Conservation (phyloP, 2,329 filamentous ascomycete species). For the Aphanoascus verrucosus region DNA sequence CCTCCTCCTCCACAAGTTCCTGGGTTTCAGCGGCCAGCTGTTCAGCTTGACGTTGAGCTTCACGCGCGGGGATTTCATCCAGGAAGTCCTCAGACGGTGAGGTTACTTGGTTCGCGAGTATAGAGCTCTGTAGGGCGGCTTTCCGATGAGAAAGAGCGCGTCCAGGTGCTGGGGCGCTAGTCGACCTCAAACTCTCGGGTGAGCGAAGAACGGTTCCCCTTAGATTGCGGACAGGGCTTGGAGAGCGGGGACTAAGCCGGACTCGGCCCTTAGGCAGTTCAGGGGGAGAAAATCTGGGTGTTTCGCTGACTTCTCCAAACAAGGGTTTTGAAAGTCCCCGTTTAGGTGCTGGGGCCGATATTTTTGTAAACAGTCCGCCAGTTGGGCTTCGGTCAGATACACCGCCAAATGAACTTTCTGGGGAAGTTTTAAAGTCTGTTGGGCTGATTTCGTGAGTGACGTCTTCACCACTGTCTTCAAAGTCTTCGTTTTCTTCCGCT, state of each 20-base stretch:
- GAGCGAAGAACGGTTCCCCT: constrained; percentile 24
- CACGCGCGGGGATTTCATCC: constrained; percentile 23
- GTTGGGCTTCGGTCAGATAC: constrained; percentile 28
- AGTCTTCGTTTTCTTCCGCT: constrained; percentile 27
- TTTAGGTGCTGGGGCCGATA: constrained; percentile 24
- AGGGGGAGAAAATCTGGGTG: constrained; percentile 29
- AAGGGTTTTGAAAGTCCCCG: constrained; percentile 25
- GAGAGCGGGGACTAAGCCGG: constrained; percentile 31
- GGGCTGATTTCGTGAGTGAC: constrained; percentile 33
- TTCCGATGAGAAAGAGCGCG: constrained; percentile 34
- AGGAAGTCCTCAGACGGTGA: constrained; percentile 19
- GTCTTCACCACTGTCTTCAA: constrained; percentile 39
- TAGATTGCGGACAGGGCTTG: constrained; percentile 35
- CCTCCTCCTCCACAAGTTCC: constrained; percentile 38
- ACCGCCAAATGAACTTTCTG: constrained; percentile 37
- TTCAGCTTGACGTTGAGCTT: constrained; percentile 25
- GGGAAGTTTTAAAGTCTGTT: constrained; percentile 30
- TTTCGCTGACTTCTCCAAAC: constrained; percentile 37
- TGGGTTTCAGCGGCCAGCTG: constrained; percentile 27
- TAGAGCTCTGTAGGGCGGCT: constrained; percentile 27
- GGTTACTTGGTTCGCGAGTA: constrained; percentile 21
- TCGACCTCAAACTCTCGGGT: constrained; percentile 27
- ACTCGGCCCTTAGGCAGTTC: constrained; percentile 25
- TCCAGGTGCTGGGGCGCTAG: constrained; percentile 31
- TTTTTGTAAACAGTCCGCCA: constrained; percentile 33